Conservation (phyloP, 768 basidiomycete genomes). For the Leucocoprinus sp. region DNA sequence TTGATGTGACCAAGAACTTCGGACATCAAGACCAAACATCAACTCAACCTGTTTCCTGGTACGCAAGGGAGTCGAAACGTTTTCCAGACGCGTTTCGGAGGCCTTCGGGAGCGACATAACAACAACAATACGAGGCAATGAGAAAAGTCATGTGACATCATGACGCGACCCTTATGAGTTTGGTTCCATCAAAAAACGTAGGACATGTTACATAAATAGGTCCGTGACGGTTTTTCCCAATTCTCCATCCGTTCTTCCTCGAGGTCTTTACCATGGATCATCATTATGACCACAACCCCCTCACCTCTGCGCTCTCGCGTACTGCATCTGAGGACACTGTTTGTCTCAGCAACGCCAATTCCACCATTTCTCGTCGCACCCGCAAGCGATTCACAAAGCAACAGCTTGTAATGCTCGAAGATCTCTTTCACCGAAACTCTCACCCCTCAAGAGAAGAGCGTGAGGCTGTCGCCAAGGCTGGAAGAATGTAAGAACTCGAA, state of each 20-base stretch:
- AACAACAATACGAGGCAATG: conserved; percentile 1
- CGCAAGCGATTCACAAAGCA: conserved; percentile 62
- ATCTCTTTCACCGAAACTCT: conserved; percentile 62
- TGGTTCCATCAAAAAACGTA: conserved; percentile 7
- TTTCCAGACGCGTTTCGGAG: too few species aligned
- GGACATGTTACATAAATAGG: conserved; percentile 12
- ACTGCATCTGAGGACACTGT: conserved; percentile 38
- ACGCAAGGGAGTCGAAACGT: too few species aligned
- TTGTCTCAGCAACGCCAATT: conserved; percentile 22
- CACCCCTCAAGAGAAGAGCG: conserved; percentile 72
- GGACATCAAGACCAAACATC: too few species aligned
- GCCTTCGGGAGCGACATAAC: too few species aligned
- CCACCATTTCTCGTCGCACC: conserved; percentile 40
- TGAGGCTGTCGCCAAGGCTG: conserved; percentile 50
- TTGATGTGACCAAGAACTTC: too few species aligned
- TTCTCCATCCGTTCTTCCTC: conserved; percentile 8
- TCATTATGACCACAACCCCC: conserved; percentile 6
- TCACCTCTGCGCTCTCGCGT: conserved; percentile 30
- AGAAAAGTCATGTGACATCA: conserved; percentile 5
- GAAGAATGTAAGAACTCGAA: conserved; percentile 48
- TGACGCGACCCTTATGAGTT: conserved; percentile 3
- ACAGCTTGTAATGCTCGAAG: conserved; percentile 66
- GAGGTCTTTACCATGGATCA: conserved; percentile 10
- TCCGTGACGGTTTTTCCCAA: conserved; percentile 12
- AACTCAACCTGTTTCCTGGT: too few species aligned